Percentiles rank a stretch among this genome's conserved stretches.
These are phyloP conservation scores for Colletotrichum tamarilloi DNA, from an alignment of 2,329 filamentous ascomycete genomes.

Conservation along the genomic window DNA sequence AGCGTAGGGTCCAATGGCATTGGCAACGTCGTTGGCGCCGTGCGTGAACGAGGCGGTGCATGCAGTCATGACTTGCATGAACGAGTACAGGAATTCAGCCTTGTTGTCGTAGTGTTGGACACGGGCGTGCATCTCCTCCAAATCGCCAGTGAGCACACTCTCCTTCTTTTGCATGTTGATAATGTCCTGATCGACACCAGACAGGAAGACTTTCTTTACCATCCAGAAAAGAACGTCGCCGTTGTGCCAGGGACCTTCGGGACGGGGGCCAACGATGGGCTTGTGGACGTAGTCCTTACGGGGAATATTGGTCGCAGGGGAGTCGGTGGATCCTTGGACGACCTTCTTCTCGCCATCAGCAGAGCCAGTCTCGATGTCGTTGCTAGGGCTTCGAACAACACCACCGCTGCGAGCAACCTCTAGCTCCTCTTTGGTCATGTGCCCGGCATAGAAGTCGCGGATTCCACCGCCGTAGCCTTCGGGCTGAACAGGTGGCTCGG, in stretches of 20 bases:
- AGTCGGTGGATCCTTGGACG: constrained; percentile 39
- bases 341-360: constrained; percentile 44
- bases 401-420: constrained; percentile 45
- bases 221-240: constrained; percentile 52
- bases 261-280: constrained; percentile 45
- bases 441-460: constrained; percentile 63
- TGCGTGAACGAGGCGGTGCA: constrained; percentile 73
- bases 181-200: constrained; percentile 52
- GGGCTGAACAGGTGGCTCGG: constrained; percentile 48
- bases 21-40: constrained; percentile 75
- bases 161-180: constrained; percentile 43
- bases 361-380: constrained; percentile 40
- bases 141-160: constrained; percentile 61
- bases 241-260: constrained; percentile 51
- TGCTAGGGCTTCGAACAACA: constrained; percentile 7
- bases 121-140: constrained; percentile 66
- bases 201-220: constrained; percentile 54
- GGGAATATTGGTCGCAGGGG: constrained; percentile 26
- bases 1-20: constrained; percentile 71
- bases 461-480: constrained; percentile 48
- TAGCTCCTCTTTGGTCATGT: constrained; percentile 59
- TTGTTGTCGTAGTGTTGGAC: constrained; percentile 72
- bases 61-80: constrained; percentile 70
- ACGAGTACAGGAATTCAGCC: constrained; percentile 70
- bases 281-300: constrained; percentile 32